Evolutionary conservation across 805 yeast genomes (phyloP), one percentile per base, ranked within the genome.

Genomic region (Hanseniaspora lindneri): DNA sequence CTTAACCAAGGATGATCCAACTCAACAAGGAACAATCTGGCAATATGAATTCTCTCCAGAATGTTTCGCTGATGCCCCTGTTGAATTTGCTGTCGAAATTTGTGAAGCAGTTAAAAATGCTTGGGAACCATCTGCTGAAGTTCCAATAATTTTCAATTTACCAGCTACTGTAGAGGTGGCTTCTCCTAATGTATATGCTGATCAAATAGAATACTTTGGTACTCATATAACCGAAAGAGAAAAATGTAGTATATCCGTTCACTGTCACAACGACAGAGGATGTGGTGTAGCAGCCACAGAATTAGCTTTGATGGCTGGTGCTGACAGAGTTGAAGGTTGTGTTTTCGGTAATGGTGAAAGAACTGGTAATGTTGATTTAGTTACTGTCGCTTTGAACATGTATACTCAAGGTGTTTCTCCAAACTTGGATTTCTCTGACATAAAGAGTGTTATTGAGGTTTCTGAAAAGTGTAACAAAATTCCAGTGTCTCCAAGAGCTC

Each of bases 211-310:
- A 64, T 81, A 79, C 58, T 81, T 81, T 64, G 72, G 78, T 54
- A 76, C 71, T 44, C 72, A 80, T 58, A 80, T 81, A 48, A 61
- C 76, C 44, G 84, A 81, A 59, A 74, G 88, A 63, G 86, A 80
- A 59, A 80, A 78, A 57, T 75, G 80, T 36, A 67, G 78, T 53
- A 75, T 81, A 51, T 80, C 87, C 20, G 72, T 80, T 14, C 89
- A 81, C 59, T 75, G 83, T 53, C 89, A 81, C 65, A 81, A 81
- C 58, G 89, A 81, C 61, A 73, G 89, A 65, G 89, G 89, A 19
- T 80, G 85, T 61, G 87, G 85, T 60, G 87, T 81, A 49, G 89
- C 89, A 39, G 89, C 89, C 23, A 71, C 85, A 40, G 89, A 81
- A 63, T 68, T 81, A 52, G 88, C 86, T 57, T 56, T 79, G 28